A percentile compares a stretch with the other conserved stretches of the same genome.
Conservation (phyloP, 768 basidiomycete genomes). For the Suillus variegatus region DNA sequence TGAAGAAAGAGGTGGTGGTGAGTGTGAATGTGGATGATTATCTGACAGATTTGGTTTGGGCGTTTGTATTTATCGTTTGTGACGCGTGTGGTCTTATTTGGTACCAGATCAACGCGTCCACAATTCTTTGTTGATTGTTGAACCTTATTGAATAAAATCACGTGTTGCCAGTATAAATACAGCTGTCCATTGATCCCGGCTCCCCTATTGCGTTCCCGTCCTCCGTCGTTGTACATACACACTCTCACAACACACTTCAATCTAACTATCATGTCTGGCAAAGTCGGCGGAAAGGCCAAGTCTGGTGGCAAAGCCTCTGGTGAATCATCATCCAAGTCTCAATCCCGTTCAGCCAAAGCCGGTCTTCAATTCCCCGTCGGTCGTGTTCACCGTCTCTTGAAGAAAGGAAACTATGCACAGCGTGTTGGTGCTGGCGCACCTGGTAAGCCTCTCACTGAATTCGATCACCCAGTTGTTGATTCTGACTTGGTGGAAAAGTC, state of each 20-base stretch:
- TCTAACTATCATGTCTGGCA: slow-evolving; percentile 37
- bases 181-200: slow-evolving; percentile 6
- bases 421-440: slow-evolving; percentile 59
- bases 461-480: neutral
- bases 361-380: slow-evolving; percentile 55
- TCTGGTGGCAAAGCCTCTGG: slow-evolving; percentile 65
- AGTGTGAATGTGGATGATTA: neutral
- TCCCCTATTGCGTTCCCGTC: slow-evolving; percentile 14
- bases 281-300: slow-evolving; percentile 55
- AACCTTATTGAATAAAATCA: slow-evolving; percentile 34
- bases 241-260: neutral
- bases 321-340: slow-evolving; percentile 31
- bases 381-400: slow-evolving; percentile 61
- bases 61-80: slow-evolving; percentile 23
- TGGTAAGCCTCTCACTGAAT: slow-evolving; percentile 23
- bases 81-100: slow-evolving; percentile 43
- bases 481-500: slow-evolving; percentile 31
- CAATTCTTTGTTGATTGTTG: slow-evolving; percentile 35
- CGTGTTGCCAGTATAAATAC: slow-evolving; percentile 30
- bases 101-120: slow-evolving; percentile 30
- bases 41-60: neutral
- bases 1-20: neutral
- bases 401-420: slow-evolving; percentile 60
- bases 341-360: slow-evolving; percentile 42
- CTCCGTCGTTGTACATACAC: neutral